Base-by-base conservation (phyloP, 345 rosid genomes). In the Euphorbia peplus region DNA sequence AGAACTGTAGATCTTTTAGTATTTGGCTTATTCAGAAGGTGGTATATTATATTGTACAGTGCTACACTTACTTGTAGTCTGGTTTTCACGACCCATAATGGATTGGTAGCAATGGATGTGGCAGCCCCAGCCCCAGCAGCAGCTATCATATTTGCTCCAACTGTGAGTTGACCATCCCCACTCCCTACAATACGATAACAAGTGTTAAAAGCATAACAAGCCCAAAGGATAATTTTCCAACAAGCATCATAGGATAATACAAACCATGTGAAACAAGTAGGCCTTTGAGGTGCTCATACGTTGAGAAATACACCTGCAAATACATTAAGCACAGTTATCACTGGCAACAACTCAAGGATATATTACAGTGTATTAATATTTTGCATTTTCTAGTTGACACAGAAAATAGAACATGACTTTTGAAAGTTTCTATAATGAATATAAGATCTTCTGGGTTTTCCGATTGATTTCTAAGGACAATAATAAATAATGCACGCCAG, bases 81-180 rank as follows among this genome's bases (percentile, higher is more conserved):
- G 71, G 97, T 95, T 85, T 95, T 91, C 72, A 95, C 99, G 81
- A 91, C 99, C 99, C 99, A 95, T 67, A 95, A 80, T 50, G 99
- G 99, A 76, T 91, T 95, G 30, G 99, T 95, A 55, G 83, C 78
- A 67, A 87, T 76, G 67, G 97, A 80, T 30, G 99, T 95, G 67
- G 97, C 88, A 75, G 88, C 96, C 70, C 99, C 99, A 60, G 99
- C 98, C 19, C 96, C 88, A 25, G 93, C 95, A 70, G 99, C 99
- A 68, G 96, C 98, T 72, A 92, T 60, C 88, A 95, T 82, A 75
- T 91, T 88, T 76, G 85, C 83, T 18, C 99, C 86, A 44, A 89
- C 39, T 44, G 89, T 70, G 54, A 95, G 93, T 68, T 81, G 84
- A 57, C 63, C 59, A 60, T 64, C 54, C 46, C 72, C 63, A 61